Evolutionary conservation across 176 grass and related monocot genomes (phyloP).

Genomic region (Pontederia paniculata): DNA sequence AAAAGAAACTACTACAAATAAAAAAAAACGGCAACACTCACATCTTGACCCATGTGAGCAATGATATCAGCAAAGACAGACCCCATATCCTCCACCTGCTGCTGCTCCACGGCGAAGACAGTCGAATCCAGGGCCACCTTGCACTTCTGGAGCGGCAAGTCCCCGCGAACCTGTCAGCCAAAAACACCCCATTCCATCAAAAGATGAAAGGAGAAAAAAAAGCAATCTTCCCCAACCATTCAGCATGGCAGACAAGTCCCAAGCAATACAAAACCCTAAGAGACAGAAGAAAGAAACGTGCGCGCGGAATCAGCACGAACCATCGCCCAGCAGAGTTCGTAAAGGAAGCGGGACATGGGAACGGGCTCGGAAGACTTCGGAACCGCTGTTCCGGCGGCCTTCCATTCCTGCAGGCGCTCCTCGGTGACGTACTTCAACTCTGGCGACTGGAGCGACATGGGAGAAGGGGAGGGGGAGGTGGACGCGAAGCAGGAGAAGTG

Average conservation of each 20-base stretch:
- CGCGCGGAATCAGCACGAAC: constrained; percentile 15
- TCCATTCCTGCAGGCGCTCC: constrained; percentile 89
- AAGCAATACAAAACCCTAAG: background rate
- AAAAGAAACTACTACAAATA: background rate
- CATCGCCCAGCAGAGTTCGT: constrained; percentile 94
- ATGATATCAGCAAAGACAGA: constrained; percentile 85
- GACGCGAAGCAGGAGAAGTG: background rate
- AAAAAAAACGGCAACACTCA: constrained; percentile 27
- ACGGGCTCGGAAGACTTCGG: constrained; percentile 64
- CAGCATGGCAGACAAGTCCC: constrained; percentile 1
- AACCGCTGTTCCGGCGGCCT: constrained; percentile 37
- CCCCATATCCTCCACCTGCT: constrained; percentile 35
- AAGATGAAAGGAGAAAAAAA: too few species aligned
- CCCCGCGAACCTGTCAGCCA: constrained; percentile 48
- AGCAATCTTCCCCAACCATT: background rate
- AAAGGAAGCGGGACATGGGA: constrained; percentile 87
- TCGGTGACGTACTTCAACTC: constrained; percentile 67
- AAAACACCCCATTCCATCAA: background rate
- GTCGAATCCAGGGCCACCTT: constrained; percentile 66
- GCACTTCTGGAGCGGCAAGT: constrained; percentile 72
- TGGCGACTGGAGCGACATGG: constrained; percentile 35
- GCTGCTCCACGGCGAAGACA: constrained; percentile 53
- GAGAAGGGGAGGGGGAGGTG: background rate
- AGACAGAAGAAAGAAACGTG: background rate
- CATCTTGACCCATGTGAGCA: constrained; percentile 89